These are phyloP conservation scores for Violaceomyces palustris DNA, from an alignment of 1,284 basidiomycete genomes.

Conservation along the genomic window DNA sequence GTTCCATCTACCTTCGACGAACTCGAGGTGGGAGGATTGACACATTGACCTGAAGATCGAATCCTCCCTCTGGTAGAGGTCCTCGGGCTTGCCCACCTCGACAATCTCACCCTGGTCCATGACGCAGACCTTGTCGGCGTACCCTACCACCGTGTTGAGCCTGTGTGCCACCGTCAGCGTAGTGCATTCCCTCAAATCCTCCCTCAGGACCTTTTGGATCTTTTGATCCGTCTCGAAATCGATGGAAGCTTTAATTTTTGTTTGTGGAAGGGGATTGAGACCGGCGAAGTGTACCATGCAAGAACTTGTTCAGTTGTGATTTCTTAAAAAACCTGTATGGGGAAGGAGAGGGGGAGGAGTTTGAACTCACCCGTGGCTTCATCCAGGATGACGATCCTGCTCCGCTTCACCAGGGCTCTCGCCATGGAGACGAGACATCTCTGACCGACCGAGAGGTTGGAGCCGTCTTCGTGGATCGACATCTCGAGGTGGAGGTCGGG, in stretches of 20 bases:
- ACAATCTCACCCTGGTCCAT: slow-evolving; percentile 68
- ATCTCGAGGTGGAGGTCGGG: slow-evolving; percentile 57
- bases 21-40: slow-evolving; percentile 4
- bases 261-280: not conserved
- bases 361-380: slow-evolving; percentile 19
- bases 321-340: no score
- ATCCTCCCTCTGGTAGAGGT: slow-evolving; percentile 55
- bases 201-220: slow-evolving; percentile 12
- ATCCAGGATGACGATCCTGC: slow-evolving; percentile 19
- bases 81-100: slow-evolving; percentile 66
- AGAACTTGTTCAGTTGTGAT: slow-evolving; percentile 1
- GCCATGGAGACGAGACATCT: slow-evolving; percentile 75
- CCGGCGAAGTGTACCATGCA: not conserved
- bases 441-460: slow-evolving; percentile 64
- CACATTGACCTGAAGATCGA: slow-evolving; percentile 8
- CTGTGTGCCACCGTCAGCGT: slow-evolving; percentile 18
- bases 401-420: slow-evolving; percentile 60
- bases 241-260: slow-evolving; percentile 30
- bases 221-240: slow-evolving; percentile 42
- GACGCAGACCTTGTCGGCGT: slow-evolving; percentile 66
- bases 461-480: slow-evolving; percentile 76
- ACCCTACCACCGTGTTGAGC: slow-evolving; percentile 9
- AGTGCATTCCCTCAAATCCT: slow-evolving; percentile 28
- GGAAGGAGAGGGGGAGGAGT: no score
- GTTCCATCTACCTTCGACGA: slow-evolving; percentile 3